Base-by-base conservation (phyloP, 176 grass and related monocot genomes). In the Oropetium thomaeum region DNA sequence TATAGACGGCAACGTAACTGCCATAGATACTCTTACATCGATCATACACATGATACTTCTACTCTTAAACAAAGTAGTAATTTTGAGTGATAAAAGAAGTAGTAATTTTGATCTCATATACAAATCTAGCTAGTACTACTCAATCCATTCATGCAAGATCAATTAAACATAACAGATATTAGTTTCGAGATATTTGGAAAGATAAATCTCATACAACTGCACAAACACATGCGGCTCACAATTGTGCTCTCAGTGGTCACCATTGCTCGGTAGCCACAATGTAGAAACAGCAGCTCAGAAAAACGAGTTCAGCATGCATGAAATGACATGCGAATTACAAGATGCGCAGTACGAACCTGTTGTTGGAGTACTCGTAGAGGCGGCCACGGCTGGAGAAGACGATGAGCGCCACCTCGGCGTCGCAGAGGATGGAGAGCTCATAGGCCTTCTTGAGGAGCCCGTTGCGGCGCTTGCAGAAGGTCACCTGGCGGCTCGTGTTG, bases 291-390 rank as follows among this genome's bases (percentile, higher is more conserved):
- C 7, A 72, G 42, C 5, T 47, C 1, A 32, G 17, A 51, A 26
- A 51, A 26, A 25, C 28, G 15, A 51, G 19, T 19, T 61, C 40
- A 67, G 41, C 85, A 87, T 83, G 74, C 85, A 87, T 87, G 74
- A 73, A 83, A 79, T 87, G 60, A 79, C 74, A 83, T 52, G 16
- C 30, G n/a, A 59, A 73, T 30, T 19, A 5, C 63, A 37, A 31
- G 63, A 61, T 48, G 2, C 5, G 11, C 25, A n/a, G n/a, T n/a
- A 64, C 81, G 6, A 7, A 96, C 94, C 88, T 97, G 86, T 71
- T 91, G 90, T 97, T 97, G 83, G 94, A 74, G 81, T 97, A 97
- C 81, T 97, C 94, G 1, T 93, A 97, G 88, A 97, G 94, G 73
- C 94, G 90, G 55, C 94, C 94, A 5, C 86, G 86, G 86, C 70